Conservation (phyloP, 1,284 basidiomycete species). For the Thelephora terrestris region DNA sequence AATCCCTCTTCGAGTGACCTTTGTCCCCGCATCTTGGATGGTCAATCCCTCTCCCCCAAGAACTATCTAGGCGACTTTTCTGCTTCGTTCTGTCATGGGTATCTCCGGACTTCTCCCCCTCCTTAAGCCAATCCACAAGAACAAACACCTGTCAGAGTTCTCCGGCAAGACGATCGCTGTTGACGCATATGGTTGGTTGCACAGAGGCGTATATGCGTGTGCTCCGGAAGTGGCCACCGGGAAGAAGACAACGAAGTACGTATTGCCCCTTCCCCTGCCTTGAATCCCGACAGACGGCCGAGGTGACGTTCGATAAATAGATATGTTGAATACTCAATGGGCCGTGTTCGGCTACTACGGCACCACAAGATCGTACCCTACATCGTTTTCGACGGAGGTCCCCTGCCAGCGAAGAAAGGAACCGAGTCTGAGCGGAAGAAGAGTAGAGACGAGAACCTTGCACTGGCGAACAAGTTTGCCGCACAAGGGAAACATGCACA, state of each 20-base stretch:
- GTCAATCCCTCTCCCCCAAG: neutral
- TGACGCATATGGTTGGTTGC: constrained; percentile 97
- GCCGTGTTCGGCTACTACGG: constrained; percentile 77
- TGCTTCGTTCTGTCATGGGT: constrained; percentile 51
- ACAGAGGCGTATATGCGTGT: constrained; percentile 87
- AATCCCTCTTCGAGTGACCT: too few relatives aligned
- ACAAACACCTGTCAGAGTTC: constrained; percentile 73
- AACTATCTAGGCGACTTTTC: neutral
- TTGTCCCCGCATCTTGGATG: too few relatives aligned
- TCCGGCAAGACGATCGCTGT: constrained; percentile 74
- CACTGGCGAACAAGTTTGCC: constrained; percentile 63
- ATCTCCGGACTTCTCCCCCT: constrained; percentile 91
- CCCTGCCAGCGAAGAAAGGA: constrained; percentile 85
- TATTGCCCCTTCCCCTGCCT: constrained; percentile 5
- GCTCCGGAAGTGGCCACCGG: constrained; percentile 87
- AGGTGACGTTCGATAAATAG: constrained; percentile 29
- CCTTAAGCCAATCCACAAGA: constrained; percentile 82
- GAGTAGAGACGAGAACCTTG: constrained; percentile 55
- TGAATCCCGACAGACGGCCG: constrained; percentile 1
- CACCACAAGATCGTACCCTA: constrained; percentile 84
- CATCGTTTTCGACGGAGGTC: constrained; percentile 95
- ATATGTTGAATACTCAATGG: constrained; percentile 96
- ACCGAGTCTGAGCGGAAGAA: constrained; percentile 81
- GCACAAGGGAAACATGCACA: constrained; percentile 70
- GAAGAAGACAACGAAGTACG: constrained; percentile 73